phyloP scores from a whole-genome alignment of 2,329 filamentous ascomycete genomes.

The Thelonectria blattea region DNA sequence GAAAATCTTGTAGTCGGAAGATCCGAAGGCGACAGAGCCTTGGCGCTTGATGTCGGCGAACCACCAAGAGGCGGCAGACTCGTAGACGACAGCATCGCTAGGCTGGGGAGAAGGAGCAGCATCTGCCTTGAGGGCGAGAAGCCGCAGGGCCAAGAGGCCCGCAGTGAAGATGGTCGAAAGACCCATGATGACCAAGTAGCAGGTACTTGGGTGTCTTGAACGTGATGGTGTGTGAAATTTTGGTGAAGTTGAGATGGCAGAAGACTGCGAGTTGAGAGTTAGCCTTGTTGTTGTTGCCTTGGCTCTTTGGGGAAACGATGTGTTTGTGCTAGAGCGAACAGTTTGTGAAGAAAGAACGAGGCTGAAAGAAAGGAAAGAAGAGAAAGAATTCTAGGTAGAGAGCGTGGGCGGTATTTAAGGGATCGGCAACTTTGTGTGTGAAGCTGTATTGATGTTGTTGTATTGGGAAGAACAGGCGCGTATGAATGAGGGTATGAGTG shows the following conservation, averaged over 20 bases:
- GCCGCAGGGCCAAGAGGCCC: slow-evolving; percentile 51
- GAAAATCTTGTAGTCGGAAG: slow-evolving; percentile 71
- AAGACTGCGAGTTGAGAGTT: slow-evolving; percentile 22
- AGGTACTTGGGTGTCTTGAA: slow-evolving; percentile 35
- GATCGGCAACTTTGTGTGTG: not conserved
- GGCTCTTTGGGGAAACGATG: not conserved
- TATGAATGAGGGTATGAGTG: not conserved
- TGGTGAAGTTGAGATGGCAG: slow-evolving; percentile 23
- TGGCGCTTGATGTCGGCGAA: slow-evolving; percentile 71
- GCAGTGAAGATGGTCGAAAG: slow-evolving; percentile 51
- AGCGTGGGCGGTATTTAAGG: not conserved
- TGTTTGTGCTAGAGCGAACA: not conserved
- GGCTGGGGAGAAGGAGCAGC: slow-evolving; percentile 41
- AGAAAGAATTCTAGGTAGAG: not conserved
- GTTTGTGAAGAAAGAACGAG: not conserved
- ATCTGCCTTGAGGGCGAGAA: slow-evolving; percentile 44
- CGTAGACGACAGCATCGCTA: slow-evolving; percentile 22
- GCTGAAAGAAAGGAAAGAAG: not conserved
- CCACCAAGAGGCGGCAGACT: slow-evolving; percentile 67
- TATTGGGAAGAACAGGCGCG: not conserved
- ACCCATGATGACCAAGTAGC: slow-evolving; percentile 54
- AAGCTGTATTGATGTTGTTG: not conserved
- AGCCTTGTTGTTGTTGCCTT: slow-evolving; percentile 17
- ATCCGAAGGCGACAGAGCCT: slow-evolving; percentile 67
- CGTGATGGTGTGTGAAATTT: slow-evolving; percentile 20